Base-by-base conservation (phyloP, 2,329 filamentous ascomycete genomes). In the Phyllosticta capitalensis region DNA sequence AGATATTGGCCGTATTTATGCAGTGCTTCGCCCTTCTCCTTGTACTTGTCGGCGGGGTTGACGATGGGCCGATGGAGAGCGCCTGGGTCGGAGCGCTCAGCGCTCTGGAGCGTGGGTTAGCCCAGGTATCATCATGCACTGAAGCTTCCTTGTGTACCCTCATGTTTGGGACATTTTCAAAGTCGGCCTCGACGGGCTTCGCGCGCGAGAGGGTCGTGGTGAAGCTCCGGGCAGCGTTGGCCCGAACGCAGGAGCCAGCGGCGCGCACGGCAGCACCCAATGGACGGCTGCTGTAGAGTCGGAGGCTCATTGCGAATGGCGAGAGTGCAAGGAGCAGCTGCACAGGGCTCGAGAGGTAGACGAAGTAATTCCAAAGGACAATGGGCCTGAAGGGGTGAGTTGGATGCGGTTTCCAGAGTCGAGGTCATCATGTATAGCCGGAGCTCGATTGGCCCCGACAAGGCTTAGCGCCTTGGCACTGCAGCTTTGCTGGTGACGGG, bases 1-100 rank as follows among this genome's bases (percentile, higher is more conserved):
- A 99, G 79, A 83, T 96, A 99, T 71, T 95, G 86, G 69, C 94
- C 94, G 72, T 99, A 99, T 70, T 86, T 88, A 81, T 99, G 94
- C 72, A 97, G 81, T 71, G 87, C 83, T 65, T 95, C 89, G 66
- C 89, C 84, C 79, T 92, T 94, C 72, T 89, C 86, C 73, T 87
- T 81, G 77, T 91, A 95, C 77, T 94, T 95, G 81, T 97, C 94
- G 74, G 89, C 83, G 38, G 92, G 92, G 77, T 97, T 96, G 69
- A 96, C 83, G 68, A 95, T 78, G 61, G 91, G 88, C 21, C 80
- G 88, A 70, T 89, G 84, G 64, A 96, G 83, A 66, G 83, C 81
- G 61, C 71, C 74, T 51, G 68, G 63, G 19, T 72, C 65, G 58
- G 71, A 69, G 63, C 78, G 73, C 64, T 74, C 76, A 33, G 76